Conservation (phyloP, 306 rosid genomes). For the Chamaecrista fasciculata region DNA sequence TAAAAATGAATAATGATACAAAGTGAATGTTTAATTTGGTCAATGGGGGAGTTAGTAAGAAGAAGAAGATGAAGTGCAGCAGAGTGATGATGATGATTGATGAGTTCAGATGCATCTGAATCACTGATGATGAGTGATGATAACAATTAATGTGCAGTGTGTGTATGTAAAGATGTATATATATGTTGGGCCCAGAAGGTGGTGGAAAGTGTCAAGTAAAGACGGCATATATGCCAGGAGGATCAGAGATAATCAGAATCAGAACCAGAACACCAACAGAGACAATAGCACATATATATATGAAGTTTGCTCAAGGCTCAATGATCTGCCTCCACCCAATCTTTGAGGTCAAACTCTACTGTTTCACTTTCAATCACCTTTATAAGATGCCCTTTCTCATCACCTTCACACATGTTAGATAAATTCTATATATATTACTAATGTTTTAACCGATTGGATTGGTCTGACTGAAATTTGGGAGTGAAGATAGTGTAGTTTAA, state of each 20-base stretch:
- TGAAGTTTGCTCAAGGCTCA: constrained; percentile 33
- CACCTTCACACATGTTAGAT: no score
- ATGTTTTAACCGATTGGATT: no score
- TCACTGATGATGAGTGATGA: neutral
- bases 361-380: constrained; percentile 11
- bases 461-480: no score
- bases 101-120: neutral
- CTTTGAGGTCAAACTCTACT: constrained; percentile 23
- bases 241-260: constrained; percentile 25
- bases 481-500: no score
- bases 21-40: no score
- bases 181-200: constrained; percentile 27
- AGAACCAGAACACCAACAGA: constrained; percentile 1
- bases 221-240: constrained; percentile 32
- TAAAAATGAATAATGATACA: no score
- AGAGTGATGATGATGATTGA: neutral
- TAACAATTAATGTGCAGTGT: no score
- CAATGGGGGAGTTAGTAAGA: no score
- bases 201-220: constrained; percentile 6
- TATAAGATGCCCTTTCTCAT: constrained; percentile 40
- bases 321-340: constrained; percentile 21
- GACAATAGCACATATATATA: no score
- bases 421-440: no score
- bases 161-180: no score
- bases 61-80: neutral